Evolutionary conservation across 164 flowering plant species (phyloP), one percentile per base, ranked within the genome.

Genomic region (Piper longum): DNA sequence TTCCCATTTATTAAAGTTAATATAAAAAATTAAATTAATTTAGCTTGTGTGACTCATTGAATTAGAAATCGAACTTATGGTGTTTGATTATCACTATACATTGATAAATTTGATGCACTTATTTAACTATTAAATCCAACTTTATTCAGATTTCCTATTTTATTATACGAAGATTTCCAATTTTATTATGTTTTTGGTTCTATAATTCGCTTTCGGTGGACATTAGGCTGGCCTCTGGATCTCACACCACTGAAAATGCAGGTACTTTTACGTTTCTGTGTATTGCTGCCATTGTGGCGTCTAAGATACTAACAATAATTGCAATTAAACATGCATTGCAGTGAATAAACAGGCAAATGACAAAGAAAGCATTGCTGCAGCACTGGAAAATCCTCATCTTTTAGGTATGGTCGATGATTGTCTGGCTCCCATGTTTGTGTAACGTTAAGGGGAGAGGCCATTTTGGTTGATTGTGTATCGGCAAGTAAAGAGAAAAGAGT

Each of bases 311-410:
- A 14, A 7, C 52, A 45, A 14, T 7, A 9, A 45, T 7, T 14
- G n/a, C 12, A 45, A 45, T 45, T 7, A 1, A 42, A 43, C 59
- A 60, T 79, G 79, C 96, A 86, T n/a, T n/a, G n/a, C n/a, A n/a
- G 97, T 89, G 7, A 92, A 92, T 73, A 89, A 92, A 62, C 96
- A 83, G 71, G 73, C 89, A 77, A 88, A 87, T 71, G 98, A 89
- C 66, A 89, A 89, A 79, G 97, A 92, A 69, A 77, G 96, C 18
- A 88, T 88, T n/a, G 90, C 95, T 19, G 96, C 97, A 41, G 96
- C 96, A 7, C 57, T 92, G 73, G 97, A 92, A 73, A 88, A 85
- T 70, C 96, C 96, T 13, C 77, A 78, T 71, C 87, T 84, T 5
- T 56, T 83, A 56, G 85, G 80, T 17, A 84, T 87, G 88, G 91